Base-by-base conservation (phyloP, 176 grass and related monocot genomes). In the Echinochloa phyllopogon region DNA sequence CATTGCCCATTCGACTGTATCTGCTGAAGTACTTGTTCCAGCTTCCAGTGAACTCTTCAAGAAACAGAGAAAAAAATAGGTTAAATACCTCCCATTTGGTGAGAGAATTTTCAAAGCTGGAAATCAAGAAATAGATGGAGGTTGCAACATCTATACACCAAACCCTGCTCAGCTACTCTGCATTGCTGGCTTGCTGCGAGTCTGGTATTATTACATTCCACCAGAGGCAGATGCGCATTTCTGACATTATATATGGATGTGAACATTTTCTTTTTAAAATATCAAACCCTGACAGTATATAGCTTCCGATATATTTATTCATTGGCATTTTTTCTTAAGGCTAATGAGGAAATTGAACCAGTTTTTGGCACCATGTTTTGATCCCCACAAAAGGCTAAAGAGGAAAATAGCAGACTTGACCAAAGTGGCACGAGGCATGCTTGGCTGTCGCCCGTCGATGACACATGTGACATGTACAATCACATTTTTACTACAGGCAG, bases 1-100 rank as follows among this genome's bases (percentile, higher is more conserved):
- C 57, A 78, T 78, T 1, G 75, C 75, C 75, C 57, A 63, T 24
- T 78, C 57, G 3, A 78, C 20, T 62, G 75, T 63, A 20, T 78
- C 75, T 0, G 15, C 75, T 44, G 75, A 60, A 33, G 57, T 60
- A 29, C 37, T 27, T 12, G 75, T 63, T 78, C 75, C 57, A 63
- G 75, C 75, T 78, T 78, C 55, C 0, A 78, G 40, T 4, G 40
- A 62, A 3, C 75, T 62, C 75, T 62, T 49, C 2, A n/a, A 13
- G 0, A 20, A 13, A 55, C 5, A 55, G 1, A 21, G 4, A 74
- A 48, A 74, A 51, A 10, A 8, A 9, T 3, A 40, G 17, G 1
- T 8, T 8, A 2, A 39, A 18, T 65, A 18, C 2, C 15, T 18
- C 16, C 16, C 18, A 55, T 55, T 21, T 55, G 52, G 29, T 33